Base-by-base conservation (phyloP, 2,329 filamentous ascomycete species). In the Chaetomium globosum region DNA sequence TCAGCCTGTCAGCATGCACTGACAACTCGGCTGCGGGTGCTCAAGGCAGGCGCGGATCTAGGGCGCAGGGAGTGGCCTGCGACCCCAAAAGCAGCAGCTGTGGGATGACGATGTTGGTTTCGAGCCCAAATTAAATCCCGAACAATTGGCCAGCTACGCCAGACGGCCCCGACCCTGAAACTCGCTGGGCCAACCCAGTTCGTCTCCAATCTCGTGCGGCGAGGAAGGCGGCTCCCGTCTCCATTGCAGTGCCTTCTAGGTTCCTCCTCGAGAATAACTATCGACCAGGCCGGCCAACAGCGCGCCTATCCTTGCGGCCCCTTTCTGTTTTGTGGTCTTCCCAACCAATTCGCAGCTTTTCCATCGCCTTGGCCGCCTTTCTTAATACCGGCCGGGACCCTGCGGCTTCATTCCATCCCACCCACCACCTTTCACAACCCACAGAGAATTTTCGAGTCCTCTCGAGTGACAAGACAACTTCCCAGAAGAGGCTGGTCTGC, bases 21-120 rank as follows among this genome's bases (percentile, higher is more conserved):
- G n/a, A 39, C 31, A 36, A 36, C 28, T 56, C 31, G 31, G 31
- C 30, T 53, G 58, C 8, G 12, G 53, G 48, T 19, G 36, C 43
- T 30, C 59, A 56, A 55, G 52, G 36, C 51, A 55, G 52, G 58
- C 58, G 58, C 55, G 46, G 36, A 54, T 31, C 54, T 56, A 63
- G 30, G 56, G 61, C 54, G 61, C 58, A 59, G 39, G 59, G 60
- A 58, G 12, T 30, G 60, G 55, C 57, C 52, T 61, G 63, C 57
- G 23, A 58, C 46, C 58, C 39, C 53, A n/a, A 39, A 39, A 19
- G 33, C 33, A 48, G 57, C 57, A 57, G 63, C 67, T 70, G 69
- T 69, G 63, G 71, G 69, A 71, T 71, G 69, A 72, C 66, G 70
- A 71, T 62, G 70, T 71, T 72, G 70, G 70, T 71, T 71, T 72